Base-by-base conservation (phyloP, 768 basidiomycete species). In the Jaapia argillacea region DNA sequence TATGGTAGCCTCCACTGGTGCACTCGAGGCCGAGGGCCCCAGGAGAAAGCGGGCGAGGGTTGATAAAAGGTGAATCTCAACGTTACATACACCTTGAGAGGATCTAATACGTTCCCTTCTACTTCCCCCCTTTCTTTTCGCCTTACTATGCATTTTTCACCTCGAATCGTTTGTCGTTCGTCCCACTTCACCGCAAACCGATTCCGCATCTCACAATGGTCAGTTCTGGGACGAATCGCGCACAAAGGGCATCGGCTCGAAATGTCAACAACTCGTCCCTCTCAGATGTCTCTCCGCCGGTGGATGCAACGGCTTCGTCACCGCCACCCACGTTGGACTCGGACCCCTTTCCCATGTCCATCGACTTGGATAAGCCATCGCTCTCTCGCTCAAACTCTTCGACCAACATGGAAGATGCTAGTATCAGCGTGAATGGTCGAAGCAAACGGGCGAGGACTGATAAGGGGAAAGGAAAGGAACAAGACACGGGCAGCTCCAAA, bases 231-330 rank as follows among this genome's bases (percentile, higher is more conserved):
- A 70, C 73, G 45, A 77, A 80, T 54, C 77, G 82, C 54, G 79
- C 82, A 50, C 83, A 84, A 59, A 75, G 84, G 59, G 79, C 80
- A 36, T 77, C 74, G 48, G 79, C 83, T 46, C 80, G 82, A 50
- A 71, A 70, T 59, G 66, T 82, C 58, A 75, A 75, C 59, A 70
- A 67, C 44, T 33, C 28, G 28, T 33, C 16, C 16, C 16, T 16
- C 10, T 33, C 28, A 16, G 28, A 33, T 16, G 28, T 49, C 51
- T 63, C 45, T 68, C 69, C 45, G 59, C 62, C 55, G 43, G 74
- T 74, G 50, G 51, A 58, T 36, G 55, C 51, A 37, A 60, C 63
- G 33, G 59, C 63, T 50, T 68, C 65, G 50, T 60, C 61, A 51
- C 57, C 59, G 39, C 72, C 67, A 49, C 65, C 63, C 41, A 58